Evolutionary conservation across 768 basidiomycete genomes (phyloP).

Genomic region (Boletellus sp.): DNA sequence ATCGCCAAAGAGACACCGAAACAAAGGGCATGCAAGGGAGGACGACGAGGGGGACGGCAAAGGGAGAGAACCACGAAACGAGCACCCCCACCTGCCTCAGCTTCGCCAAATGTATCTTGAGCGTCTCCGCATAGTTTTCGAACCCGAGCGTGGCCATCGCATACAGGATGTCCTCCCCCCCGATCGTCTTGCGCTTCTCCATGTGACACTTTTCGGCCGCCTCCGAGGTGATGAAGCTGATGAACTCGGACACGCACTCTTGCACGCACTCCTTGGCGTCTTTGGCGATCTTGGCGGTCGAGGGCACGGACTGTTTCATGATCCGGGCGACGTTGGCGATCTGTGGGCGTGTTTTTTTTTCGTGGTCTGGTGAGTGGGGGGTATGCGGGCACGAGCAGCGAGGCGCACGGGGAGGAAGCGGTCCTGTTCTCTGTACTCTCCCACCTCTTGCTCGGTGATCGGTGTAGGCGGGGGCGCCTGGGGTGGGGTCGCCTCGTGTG

Average conservation of each 20-base stretch:
- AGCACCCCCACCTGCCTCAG: slow-evolving; percentile 76
- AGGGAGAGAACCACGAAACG: no score
- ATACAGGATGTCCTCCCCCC: slow-evolving; percentile 93
- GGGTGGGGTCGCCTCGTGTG: slow-evolving; percentile 28
- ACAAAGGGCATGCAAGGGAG: no score
- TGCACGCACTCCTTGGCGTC: slow-evolving; percentile 99
- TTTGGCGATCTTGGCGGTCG: slow-evolving; percentile 93
- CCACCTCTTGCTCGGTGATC: slow-evolving; percentile 89
- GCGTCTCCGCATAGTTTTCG: slow-evolving; percentile 89
- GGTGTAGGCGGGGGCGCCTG: slow-evolving; percentile 58
- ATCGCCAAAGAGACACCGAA: background rate
- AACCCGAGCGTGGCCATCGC: slow-evolving; percentile 94
- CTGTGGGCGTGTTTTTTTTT: slow-evolving; percentile 48
- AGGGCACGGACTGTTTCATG: slow-evolving; percentile 90
- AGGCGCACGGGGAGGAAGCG: slow-evolving; percentile 82
- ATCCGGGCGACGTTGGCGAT: slow-evolving; percentile 98
- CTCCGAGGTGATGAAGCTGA: slow-evolving; percentile 95
- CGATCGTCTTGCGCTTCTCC: slow-evolving; percentile 97
- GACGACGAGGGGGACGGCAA: no score
- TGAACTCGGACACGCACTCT: slow-evolving; percentile 98
- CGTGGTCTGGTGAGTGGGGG: no score
- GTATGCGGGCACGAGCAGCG: background rate
- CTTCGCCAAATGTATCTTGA: slow-evolving; percentile 91
- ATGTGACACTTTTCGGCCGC: slow-evolving; percentile 92
- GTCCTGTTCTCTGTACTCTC: slow-evolving; percentile 94